Percentiles rank a stretch among this genome's conserved stretches.
These are phyloP conservation scores for Elsinoe batatas DNA, from an alignment of 2,329 filamentous ascomycete species.

Conservation along the genomic window DNA sequence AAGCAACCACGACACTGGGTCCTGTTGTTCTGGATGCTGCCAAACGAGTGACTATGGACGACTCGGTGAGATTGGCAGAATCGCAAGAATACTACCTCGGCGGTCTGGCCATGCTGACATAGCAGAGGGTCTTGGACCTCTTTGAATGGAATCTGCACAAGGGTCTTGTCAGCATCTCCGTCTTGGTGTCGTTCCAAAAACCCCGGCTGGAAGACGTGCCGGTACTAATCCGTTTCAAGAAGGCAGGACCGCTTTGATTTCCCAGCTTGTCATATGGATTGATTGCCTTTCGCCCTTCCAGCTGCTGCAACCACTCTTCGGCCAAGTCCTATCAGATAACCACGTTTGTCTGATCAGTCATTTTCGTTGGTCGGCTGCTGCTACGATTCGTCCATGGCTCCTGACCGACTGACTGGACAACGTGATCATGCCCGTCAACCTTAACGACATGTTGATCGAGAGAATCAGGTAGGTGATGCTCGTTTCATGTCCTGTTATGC, in stretches of 20 bases:
- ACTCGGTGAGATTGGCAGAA: no score
- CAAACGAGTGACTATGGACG: no score
- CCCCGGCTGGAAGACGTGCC: conserved; percentile 8
- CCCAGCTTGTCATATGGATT: not conserved
- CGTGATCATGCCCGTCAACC: not conserved
- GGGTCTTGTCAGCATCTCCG: not conserved
- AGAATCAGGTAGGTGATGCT: conserved; percentile 8
- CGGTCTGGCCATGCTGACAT: not conserved
- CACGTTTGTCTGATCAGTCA: not conserved
- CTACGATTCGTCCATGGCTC: not conserved
- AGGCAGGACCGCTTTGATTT: not conserved
- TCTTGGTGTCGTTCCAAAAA: not conserved
- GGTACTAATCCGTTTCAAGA: conserved; percentile 1
- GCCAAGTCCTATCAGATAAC: conserved; percentile 5
- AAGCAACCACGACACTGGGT: no score
- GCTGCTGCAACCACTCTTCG: not conserved
- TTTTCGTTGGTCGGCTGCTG: not conserved
- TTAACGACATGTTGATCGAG: not conserved
- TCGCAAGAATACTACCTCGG: not conserved
- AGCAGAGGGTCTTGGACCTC: not conserved
- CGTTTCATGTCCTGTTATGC: conserved; percentile 2
- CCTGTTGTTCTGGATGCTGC: no score
- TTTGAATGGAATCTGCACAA: not conserved
- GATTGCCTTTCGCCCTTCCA: conserved; percentile 1
- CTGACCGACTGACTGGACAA: not conserved